Conservation (phyloP, 257 asterid genomes). For the Gardenia jasminoides region DNA sequence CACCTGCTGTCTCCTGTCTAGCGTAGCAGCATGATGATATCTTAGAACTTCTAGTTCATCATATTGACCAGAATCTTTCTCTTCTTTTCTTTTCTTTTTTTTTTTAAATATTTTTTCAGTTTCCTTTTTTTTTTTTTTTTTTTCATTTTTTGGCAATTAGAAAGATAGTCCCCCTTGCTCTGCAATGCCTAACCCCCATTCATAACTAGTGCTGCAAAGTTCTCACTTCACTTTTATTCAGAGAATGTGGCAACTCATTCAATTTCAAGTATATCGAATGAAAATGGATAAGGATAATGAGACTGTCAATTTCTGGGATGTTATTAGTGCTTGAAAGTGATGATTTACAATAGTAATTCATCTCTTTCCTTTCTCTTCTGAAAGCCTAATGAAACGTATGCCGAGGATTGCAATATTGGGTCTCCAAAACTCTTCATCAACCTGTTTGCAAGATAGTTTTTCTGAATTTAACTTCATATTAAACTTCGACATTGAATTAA, state of each 20-base stretch:
- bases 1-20: constrained; percentile 17
- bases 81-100: background rate
- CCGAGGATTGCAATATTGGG: too few relatives aligned
- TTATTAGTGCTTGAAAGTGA: too few relatives aligned
- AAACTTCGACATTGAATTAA: too few relatives aligned
- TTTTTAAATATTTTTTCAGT: background rate
- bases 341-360: too few relatives aligned
- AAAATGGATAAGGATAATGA: background rate
- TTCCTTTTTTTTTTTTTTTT: background rate
- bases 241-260: background rate
- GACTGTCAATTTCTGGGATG: background rate
- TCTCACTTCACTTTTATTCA: background rate
- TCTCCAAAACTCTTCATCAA: too few relatives aligned
- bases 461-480: too few relatives aligned
- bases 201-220: too few relatives aligned
- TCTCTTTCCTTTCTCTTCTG: too few relatives aligned
- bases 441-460: too few relatives aligned
- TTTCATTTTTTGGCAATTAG: background rate
- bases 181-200: background rate
- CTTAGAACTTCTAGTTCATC: background rate
- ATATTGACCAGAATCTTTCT: background rate
- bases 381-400: too few relatives aligned
- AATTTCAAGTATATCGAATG: background rate
- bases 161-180: background rate
- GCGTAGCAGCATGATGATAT: background rate